Evolutionary conservation across 2,329 filamentous ascomycete genomes (phyloP), one percentile per base, ranked within the genome.

Genomic region (Aspergillus floridensis): DNA sequence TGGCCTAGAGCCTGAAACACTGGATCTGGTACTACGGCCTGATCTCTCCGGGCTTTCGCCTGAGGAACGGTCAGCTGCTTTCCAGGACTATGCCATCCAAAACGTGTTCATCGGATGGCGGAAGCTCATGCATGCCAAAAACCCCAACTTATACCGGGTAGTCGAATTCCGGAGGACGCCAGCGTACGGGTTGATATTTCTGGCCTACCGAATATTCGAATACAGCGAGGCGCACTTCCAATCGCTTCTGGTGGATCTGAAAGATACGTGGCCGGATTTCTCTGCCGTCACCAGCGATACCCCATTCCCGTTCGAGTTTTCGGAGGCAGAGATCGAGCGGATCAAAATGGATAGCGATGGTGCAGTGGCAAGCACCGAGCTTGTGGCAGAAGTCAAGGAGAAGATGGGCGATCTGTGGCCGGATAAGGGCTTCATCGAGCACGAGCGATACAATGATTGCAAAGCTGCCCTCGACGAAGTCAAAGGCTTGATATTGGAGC

Each of bases 241-340:
- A 58, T 72, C 68, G 12, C 68, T 71, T 62, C 54, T 72, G 7
- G 66, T 69, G 22, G 68, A 72, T 61, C 53, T 72, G 53, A 64
- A 66, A 24, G 68, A 70, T 48, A 65, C 60, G 3, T 73, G 65
- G 66, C 22, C 54, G 24, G 64, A 66, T 5, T 56, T 70, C 53
- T 65, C 67, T 62, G 66, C 57, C 29, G 38, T 68, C 3, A 58
- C 56, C 11, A 57, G 59, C 49, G 44, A 67, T 10, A 49, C 5
- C 12, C 62, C 65, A 57, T 70, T 68, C 50, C 66, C 67, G 5
- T 65, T 72, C 31, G 21, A 67, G n/a, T 66, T 71, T 63, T 69
- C 64, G 1, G 63, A 69, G 41, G 60, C 29, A 32, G 64, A 71
- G 41, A 0, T 69, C 12, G 62, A 68, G 51, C 59, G 60, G 41